phyloP scores from a whole-genome alignment of 2,329 filamentous ascomycete genomes.

The Fusarium tuaranense region DNA sequence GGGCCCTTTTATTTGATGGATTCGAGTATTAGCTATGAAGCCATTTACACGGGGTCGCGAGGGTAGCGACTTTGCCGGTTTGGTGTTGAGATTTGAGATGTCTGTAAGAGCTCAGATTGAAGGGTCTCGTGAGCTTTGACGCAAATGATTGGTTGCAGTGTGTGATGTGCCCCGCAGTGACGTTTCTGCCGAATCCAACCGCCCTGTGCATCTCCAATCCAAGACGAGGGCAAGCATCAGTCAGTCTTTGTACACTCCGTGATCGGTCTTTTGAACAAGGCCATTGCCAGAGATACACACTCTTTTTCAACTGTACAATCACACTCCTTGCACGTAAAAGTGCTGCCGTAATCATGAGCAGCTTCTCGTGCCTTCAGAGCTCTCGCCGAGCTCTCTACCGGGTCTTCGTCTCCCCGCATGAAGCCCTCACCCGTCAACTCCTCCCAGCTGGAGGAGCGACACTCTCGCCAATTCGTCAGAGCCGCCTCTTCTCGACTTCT shows the following conservation, averaged over 20 bases:
- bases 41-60: conserved; percentile 12
- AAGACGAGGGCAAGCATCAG: conserved; percentile 20
- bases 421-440: conserved; percentile 41
- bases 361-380: conserved; percentile 55
- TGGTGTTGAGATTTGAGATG: conserved; percentile 16
- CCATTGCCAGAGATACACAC: conserved; percentile 24
- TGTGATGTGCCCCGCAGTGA: conserved; percentile 31
- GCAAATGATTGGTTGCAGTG: conserved; percentile 32
- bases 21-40: conserved; percentile 4
- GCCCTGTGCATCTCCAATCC: conserved; percentile 24
- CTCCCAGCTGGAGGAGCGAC: conserved; percentile 10
- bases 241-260: conserved; percentile 19
- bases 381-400: conserved; percentile 59
- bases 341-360: conserved; percentile 50
- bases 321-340: background rate
- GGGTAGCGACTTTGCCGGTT: conserved; percentile 8
- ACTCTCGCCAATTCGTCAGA: conserved; percentile 19
- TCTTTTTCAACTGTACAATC: background rate
- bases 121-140: conserved; percentile 18
- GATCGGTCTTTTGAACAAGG: conserved; percentile 17
- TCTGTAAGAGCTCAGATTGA: background rate
- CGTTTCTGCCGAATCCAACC: conserved; percentile 42
- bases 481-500: conserved; percentile 27
- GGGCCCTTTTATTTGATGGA: background rate
- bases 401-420: conserved; percentile 57